Base-by-base conservation (phyloP, 345 rosid species). In the Limnanthes douglasii region DNA sequence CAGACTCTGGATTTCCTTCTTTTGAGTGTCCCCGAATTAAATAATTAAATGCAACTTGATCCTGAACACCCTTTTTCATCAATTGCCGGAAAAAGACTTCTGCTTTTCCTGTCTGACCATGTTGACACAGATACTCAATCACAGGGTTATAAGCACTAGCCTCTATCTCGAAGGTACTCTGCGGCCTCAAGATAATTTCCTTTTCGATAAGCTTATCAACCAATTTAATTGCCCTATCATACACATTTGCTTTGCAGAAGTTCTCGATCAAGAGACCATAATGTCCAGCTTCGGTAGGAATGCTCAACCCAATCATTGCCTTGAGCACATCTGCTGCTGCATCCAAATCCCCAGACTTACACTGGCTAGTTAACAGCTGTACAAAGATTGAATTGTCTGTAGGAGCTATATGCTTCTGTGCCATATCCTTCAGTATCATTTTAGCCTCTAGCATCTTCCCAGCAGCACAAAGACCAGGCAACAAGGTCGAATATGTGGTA, bases 21-120 rank as follows among this genome's bases (percentile, higher is more conserved):
- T 78, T 78, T 18, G 85, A 69, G 50, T 82, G 93, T 11, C 95
- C 93, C 1, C 62, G 11, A 36, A 82, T 70, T 46, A 86, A 46
- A 69, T 54, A 73, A 64, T 85, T 80, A 33, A 76, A 78, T 10
- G 88, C 93, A 18, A 19, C 23, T 6, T 77, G 57, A 61, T 86
- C 95, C 46, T 62, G 64, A 18, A 75, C 67, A 45, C 93, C 97
- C 51, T 50, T 75, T 56, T 82, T 86, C 95, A 86, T 70, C 61
- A 86, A 58, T 63, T 82, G 85, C 58, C 95, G 39, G 69, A 78
- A 71, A 57, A 86, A 75, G 60, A 36, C 48, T 60, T 86, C 97
- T 8, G 97, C 95, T 61, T 75, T 86, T 18, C 48, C 50, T 0
- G 95, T 78, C 44, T 69, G 82, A 24, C 88, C 85, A 39, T 61